Evolutionary conservation across 2,329 filamentous ascomycete species (phyloP).

Genomic region (Fusarium sp.): DNA sequence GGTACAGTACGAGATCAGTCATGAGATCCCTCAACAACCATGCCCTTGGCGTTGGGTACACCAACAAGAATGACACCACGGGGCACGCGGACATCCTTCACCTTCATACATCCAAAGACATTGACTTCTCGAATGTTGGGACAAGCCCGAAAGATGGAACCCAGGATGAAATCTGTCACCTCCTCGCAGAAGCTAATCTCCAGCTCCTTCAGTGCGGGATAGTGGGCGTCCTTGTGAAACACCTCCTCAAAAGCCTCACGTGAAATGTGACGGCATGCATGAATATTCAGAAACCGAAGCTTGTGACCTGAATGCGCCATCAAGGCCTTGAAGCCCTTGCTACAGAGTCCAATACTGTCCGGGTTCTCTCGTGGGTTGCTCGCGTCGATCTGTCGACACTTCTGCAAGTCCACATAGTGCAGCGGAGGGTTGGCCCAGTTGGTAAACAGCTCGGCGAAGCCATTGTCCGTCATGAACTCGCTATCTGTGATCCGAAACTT

Average conservation of each 20-base stretch:
- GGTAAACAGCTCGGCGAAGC: conserved; percentile 76
- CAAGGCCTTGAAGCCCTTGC: conserved; percentile 77
- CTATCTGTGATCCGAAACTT: conserved; percentile 88
- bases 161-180: conserved; percentile 71
- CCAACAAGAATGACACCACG: conserved; percentile 65
- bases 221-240: conserved; percentile 69
- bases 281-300: conserved; percentile 76
- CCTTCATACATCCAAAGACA: conserved; percentile 72
- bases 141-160: conserved; percentile 70
- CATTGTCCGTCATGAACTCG: conserved; percentile 76
- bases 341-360: conserved; percentile 75
- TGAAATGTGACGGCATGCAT: conserved; percentile 84
- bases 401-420: conserved; percentile 75
- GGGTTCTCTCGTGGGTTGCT: conserved; percentile 71
- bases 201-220: conserved; percentile 74
- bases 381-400: conserved; percentile 80
- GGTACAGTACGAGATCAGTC: conserved; percentile 13
- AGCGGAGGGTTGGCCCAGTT: conserved; percentile 79
- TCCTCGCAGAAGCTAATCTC: conserved; percentile 81
- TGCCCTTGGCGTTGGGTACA: conserved; percentile 66
- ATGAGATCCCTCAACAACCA: conserved; percentile 63
- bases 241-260: conserved; percentile 75
- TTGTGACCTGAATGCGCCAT: conserved; percentile 81
- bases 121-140: conserved; percentile 67
- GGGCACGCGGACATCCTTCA: conserved; percentile 62